Evolutionary conservation across 805 yeast genomes (phyloP), one percentile per base, ranked within the genome.

Genomic region (Cyberlindnera maritima): DNA sequence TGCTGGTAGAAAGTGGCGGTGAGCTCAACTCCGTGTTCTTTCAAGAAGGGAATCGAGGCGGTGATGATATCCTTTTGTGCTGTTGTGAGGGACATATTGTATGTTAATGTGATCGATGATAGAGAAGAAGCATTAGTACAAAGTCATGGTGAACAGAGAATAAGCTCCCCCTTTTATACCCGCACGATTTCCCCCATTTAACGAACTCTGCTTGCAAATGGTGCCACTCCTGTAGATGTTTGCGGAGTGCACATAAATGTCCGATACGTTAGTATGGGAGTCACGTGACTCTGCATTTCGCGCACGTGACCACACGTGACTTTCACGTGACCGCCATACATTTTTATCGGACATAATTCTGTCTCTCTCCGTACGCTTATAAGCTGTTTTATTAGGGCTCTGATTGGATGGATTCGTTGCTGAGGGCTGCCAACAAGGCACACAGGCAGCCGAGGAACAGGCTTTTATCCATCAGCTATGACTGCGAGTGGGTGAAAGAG

Each of bases 381-480:
- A n/a, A n/a, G n/a, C n/a, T n/a, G n/a, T n/a, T n/a, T n/a, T n/a
- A 5, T 21, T 21, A 21, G 25, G 25, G 25, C 25, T 21, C 25
- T 21, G 25, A 21, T 21, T 21, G 25, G 25, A 28, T 28, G 31
- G 31, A 28, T 21, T 40, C 43, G 4, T 20, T 40, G 17, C 3
- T 25, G n/a, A n/a, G 43, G 10, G 14, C 17, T 10, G 15, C 37
- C 7, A 40, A 40, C 31, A 52, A 39, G 38, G 32, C 46, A 1
- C 55, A 48, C 13, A 67, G 78, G 38, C 75, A 81, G 0, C 53
- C 80, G 1, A 70, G 70, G 46, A 83, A 85, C 55, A 65, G 96
- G 20, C 65, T 89, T 2, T 85, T 79, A 35, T 86, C 95, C n/a
- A 87, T 90, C 14, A 52, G 79, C 0, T 70, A 74, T 34, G 97